Evolutionary conservation across 1,284 basidiomycete genomes (phyloP), one percentile per base, ranked within the genome.

Genomic region (Acaromyces ingoldii): DNA sequence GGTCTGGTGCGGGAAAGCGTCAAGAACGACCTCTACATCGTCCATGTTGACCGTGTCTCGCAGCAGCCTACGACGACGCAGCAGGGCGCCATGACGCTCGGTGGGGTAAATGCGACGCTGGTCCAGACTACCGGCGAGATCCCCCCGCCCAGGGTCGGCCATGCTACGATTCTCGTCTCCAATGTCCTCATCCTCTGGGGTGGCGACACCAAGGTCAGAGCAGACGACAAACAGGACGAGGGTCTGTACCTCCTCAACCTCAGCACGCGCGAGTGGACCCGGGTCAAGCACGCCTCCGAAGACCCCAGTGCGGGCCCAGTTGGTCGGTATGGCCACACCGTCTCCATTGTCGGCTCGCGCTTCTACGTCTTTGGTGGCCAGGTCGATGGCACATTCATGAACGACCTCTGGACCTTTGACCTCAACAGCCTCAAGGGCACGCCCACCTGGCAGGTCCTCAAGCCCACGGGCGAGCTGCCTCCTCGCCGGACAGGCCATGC

Each of bases 101-200:
- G 44, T 21, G 21, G 26, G 6, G 31, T 51, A 11, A 45, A 52
- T 39, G 72, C 72, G 3, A 73, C 72, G 19, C 58, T 74, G 22
- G 74, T 79, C 6, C 77, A 78, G 60, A 96, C 92, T 0, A 84
- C 83, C 3, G 95, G 95, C 4, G 91, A 95, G 66, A 80, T 89
- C 17, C 95, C 95, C 0, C 84, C 85, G 13, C 85, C 91, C 0
- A 82, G 95, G 62, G 91, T 98, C 15, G 95, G 95, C 0, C 95
- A 99, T 79, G 90, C 92, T 1, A 88, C 88, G 74, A 92, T 92
- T 13, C 85, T 97, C 42, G 90, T 97, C 54, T 91, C 89, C 76
- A 91, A 89, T 68, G 92, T 97, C 42, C 81, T 99, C 65, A 89
- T 98, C 58, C 87, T 97, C 4, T 99, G 95, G 92, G 95, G 95